Evolutionary conservation across 371 early-diverging fungal species (phyloP), one percentile per base, ranked within the genome.

Genomic region (Circinella minor): DNA sequence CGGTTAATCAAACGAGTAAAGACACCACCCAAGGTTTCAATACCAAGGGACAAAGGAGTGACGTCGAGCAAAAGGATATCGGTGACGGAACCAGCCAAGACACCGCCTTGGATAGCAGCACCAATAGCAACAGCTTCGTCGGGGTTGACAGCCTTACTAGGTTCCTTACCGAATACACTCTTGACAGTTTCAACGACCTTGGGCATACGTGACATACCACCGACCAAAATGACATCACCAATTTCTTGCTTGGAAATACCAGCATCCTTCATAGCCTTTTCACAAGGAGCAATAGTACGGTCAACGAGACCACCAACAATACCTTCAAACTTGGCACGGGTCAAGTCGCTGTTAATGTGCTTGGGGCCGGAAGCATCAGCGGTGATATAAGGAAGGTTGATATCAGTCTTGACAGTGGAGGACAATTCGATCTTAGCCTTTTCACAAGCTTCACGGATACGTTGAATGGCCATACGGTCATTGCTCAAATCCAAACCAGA

Each of bases 61-160:
- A 99, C 99, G 86, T 99, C 99, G 61, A 99, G 85, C 62, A 99
- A 86, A 36, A 99, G 87, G 55, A 98, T 92, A 80, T 97, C 95
- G 38, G 95, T 94, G 57, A 99, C 96, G 61, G 94, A 92, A 69
- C 99, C 99, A 63, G 96, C 91, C 48, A 99, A 81, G 51, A 99
- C 98, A 83, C 99, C 99, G 75, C 97, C 99, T 74, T 99, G 99
- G 72, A 99, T 93, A 64, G 99, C 97, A 65, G 99, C 99, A 75
- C 99, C 99, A 72, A 96, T 91, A 63, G 99, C 99, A 36, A 99
- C 99, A 48, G 99, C 99, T 82, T 99, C 99, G 79, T 99, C 99
- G 27, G 99, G 99, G 87, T 99, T 97, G 76, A 99, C 97, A 64
- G 91, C 88, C 86, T 95, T 95, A 80, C 91, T 89, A 15, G 99